Evolutionary conservation across 2,329 filamentous ascomycete species (phyloP), one percentile per base, ranked within the genome.

Genomic region (Talaromyces sp.): DNA sequence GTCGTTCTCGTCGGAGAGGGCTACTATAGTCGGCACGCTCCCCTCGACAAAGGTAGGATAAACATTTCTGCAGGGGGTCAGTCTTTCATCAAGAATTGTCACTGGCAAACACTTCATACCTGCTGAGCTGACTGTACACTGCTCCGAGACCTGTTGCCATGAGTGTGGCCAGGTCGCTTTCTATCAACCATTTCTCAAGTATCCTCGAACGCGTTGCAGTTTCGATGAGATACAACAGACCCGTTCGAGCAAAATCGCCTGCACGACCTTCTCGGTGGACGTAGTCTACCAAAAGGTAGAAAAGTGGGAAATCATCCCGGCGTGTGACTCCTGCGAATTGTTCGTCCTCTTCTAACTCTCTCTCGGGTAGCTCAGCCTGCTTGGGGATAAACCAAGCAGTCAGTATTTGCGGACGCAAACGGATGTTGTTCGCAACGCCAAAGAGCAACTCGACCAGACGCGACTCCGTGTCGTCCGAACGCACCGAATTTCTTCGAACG

Each of bases 81-180:
- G 62, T 58, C 24, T 48, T 35, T 33, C 22, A 19, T 45, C 33
- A 33, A 33, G 22, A 10, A 37, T 8, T 33, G 11, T 14, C 14
- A 47, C 33, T 3, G n/a, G 19, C 22, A 43, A 31, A 33, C 27
- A 27, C 10, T 13, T 70, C 78, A 70, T 66, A 85, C 81, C 86
- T 84, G 75, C 87, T 88, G 66, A 90, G 78, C 71, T 90, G 87
- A 71, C 88, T 90, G 75, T 90, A 90, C 73, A 83, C 86, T 10
- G 88, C 95, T 16, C 95, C 95, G 0, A 99, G 81, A 0, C 95
- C 95, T 0, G 93, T 98, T 3, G 95, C 95, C 95, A 99, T 98
- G 68, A 98, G 82, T 0, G 95, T 98, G 13, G 95, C 95, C 61
- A 99, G 82, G 75, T 99, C 95, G 76, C 94, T 97, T 74, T 97